Evolutionary conservation across 441 rosid genomes (phyloP).

Genomic region (Metrosideros polymorpha): DNA sequence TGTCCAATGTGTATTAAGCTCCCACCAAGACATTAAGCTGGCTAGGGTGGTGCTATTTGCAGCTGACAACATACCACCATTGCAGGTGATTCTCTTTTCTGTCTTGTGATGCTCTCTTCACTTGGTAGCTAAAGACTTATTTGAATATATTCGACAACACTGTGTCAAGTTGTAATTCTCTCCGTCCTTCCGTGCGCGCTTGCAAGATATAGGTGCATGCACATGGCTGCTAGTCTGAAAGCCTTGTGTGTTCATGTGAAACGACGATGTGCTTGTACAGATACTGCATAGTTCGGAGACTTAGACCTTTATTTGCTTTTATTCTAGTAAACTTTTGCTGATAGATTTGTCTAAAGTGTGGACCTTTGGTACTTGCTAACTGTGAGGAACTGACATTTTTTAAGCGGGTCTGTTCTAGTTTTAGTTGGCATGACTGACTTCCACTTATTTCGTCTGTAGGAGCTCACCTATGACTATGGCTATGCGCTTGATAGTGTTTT

Average conservation of each 20-base stretch:
- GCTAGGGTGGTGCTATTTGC: slow-evolving; percentile 88
- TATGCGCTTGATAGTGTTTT: slow-evolving; percentile 65
- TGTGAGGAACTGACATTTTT: background rate
- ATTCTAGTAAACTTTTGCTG: background rate
- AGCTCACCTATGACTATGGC: slow-evolving; percentile 89
- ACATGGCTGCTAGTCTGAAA: background rate
- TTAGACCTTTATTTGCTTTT: background rate
- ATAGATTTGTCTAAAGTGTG: background rate
- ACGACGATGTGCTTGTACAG: background rate
- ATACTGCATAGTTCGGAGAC: background rate
- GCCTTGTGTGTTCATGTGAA: background rate
- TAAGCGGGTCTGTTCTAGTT: background rate
- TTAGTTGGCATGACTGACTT: background rate
- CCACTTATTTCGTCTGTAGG: slow-evolving; percentile 26
- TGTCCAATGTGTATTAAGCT: slow-evolving; percentile 74
- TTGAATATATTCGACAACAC: background rate
- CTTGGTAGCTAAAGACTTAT: background rate
- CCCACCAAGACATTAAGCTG: slow-evolving; percentile 76
- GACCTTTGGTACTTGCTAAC: background rate
- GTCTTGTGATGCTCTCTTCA: background rate
- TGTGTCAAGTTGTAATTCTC: background rate
- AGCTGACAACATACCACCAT: slow-evolving; percentile 86
- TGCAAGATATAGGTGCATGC: background rate
- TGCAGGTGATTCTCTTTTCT: slow-evolving; percentile 42
- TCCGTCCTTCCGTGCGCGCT: background rate